Evolutionary conservation across 1,139 yeast species (phyloP), one percentile per base, ranked within the genome.

Genomic region (Zygosaccharomyces pseudobailii): DNA sequence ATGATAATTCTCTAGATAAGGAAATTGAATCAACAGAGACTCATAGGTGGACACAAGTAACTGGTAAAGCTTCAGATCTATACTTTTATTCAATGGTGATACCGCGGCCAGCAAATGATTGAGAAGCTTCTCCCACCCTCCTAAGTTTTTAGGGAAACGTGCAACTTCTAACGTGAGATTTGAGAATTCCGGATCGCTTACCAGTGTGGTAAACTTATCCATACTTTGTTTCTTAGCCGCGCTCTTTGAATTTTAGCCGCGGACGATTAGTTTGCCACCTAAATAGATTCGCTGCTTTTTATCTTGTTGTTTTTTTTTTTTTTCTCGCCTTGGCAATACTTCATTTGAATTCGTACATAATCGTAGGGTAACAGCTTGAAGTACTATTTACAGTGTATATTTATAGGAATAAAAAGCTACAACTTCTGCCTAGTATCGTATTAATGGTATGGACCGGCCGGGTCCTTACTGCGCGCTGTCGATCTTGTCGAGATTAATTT

Each of bases 1-100:
- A 92, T 97, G 87, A 63, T 86, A 87, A 41, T 86, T 87, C 58
- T 82, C 87, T 32, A 84, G 66, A 32, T 75, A 69, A 0, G 97
- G 97, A 63, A 75, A 89, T 47, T 76, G 73, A 2, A 67, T 68
- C 10, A 92, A 70, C 45, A 90, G 68, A 22, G 78, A 73, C 43
- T 75, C 75, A 59, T 80, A 87, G 0, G 84, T 70, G 2, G 69
- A 57, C 40, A 82, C 65, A 4, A 62, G 52, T 23, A 61, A 39
- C 31, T 51, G 42, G 36, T 55, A 50, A 5, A 61, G 17, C 13
- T 50, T 45, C 6, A 42, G 38, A 35, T 57, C 58, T 2, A 61
- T 43, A 2, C 56, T 41, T 41, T 62, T 63, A 33, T 57, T 56
- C 8, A 65, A 45, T 9, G 65, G 67, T n/a, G 58, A 50, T 5